Percentiles rank a stretch among this genome's conserved stretches.
These are phyloP conservation scores for Arabidopsis suecica DNA, from an alignment of 345 rosid species.

Conservation along the genomic window DNA sequence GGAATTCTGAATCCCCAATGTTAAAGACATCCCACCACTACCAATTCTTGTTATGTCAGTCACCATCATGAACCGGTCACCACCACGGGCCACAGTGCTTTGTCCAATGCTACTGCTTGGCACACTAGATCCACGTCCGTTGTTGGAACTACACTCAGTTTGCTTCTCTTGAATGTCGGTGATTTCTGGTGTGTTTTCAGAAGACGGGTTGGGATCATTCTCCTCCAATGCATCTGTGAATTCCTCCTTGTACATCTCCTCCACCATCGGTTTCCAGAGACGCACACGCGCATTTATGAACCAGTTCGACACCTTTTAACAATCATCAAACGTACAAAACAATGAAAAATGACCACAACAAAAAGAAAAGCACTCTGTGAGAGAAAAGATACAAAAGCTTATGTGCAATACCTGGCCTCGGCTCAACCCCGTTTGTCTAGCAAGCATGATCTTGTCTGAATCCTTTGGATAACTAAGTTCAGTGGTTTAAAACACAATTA, in stretches of 20 bases:
- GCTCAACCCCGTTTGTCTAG: conserved; percentile 96
- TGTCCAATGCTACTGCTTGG: conserved; percentile 50
- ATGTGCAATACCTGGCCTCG: conserved; percentile 80
- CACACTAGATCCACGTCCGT: conserved; percentile 45
- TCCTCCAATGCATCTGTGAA: conserved; percentile 63
- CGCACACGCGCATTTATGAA: conserved; percentile 98
- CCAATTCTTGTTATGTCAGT: conserved; percentile 64
- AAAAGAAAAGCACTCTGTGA: not conserved
- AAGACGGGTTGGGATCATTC: conserved; percentile 75
- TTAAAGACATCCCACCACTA: conserved; percentile 73
- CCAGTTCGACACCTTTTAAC: conserved; percentile 89
- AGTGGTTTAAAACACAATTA: not conserved
- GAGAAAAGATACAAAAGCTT: conserved; percentile 6
- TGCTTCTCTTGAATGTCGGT: conserved; percentile 55
- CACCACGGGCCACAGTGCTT: conserved; percentile 47
- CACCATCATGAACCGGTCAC: conserved; percentile 62
- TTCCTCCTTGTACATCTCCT: conserved; percentile 99
- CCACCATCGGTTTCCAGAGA: conserved; percentile 99
- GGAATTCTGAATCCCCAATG: conserved; percentile 79
- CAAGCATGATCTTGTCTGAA: conserved; percentile 96
- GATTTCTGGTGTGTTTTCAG: conserved; percentile 59
- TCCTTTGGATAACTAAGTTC: conserved; percentile 87
- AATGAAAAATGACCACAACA: not conserved
- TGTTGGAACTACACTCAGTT: conserved; percentile 44
- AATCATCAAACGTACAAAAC: conserved; percentile 7